Evolutionary conservation across 768 basidiomycete genomes (phyloP).

Genomic region (Macrolepiota fuliginosa): DNA sequence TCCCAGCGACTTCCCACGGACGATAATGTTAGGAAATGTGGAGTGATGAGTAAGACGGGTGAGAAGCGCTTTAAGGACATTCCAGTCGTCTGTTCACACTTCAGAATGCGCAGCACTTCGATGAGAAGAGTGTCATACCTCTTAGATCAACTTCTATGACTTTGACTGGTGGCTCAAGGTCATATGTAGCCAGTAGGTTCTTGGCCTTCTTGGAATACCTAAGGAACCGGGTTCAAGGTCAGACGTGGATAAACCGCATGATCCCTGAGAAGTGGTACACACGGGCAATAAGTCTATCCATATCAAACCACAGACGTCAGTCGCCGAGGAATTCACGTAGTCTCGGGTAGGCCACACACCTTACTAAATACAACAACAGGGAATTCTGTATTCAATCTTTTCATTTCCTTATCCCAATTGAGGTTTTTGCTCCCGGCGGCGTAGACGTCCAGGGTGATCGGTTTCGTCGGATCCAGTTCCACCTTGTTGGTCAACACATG

Average conservation of each 20-base stretch:
- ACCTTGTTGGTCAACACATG: constrained; percentile 36
- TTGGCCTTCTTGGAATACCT: constrained; percentile 65
- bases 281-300: constrained; percentile 73
- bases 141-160: constrained; percentile 77
- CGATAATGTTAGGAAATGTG: constrained; percentile 76
- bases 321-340: background rate
- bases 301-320: background rate
- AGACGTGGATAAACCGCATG: background rate
- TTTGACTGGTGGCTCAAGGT: constrained; percentile 61
- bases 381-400: constrained; percentile 41
- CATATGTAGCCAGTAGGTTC: constrained; percentile 56
- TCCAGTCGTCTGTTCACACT: constrained; percentile 49
- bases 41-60: constrained; percentile 60
- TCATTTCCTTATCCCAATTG: constrained; percentile 44
- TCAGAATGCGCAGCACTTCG: background rate
- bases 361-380: constrained; percentile 85
- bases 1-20: constrained; percentile 62
- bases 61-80: constrained; percentile 63
- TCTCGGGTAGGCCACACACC: constrained; percentile 34
- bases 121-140: constrained; percentile 33
- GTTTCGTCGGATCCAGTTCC: constrained; percentile 43
- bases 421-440: constrained; percentile 41
- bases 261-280: constrained; percentile 25
- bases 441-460: constrained; percentile 53
- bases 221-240: constrained; percentile 3